Conservation (phyloP, 176 grass and related monocot species). For the Cocos nucifera region DNA sequence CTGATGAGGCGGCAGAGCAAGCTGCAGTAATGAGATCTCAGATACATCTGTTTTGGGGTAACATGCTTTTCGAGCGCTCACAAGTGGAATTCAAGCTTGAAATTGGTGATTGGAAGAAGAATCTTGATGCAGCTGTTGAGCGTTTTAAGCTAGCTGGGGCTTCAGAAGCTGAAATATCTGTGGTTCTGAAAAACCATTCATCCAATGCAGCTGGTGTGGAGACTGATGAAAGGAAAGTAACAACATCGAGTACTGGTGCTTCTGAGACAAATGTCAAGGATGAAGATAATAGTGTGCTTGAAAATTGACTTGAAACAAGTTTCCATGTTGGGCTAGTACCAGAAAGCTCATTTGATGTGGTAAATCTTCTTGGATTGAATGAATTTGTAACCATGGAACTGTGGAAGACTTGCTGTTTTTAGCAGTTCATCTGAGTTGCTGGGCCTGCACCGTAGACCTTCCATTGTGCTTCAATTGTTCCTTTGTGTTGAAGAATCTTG, state of each 20-base stretch:
- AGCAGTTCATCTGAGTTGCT: slow-evolving; percentile 1
- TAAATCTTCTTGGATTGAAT: no score
- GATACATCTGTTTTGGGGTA: slow-evolving; percentile 97
- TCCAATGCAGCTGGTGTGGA: slow-evolving; percentile 50
- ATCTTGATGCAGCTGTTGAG: slow-evolving; percentile 76
- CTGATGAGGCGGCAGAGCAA: slow-evolving; percentile 76
- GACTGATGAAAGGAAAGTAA: slow-evolving; percentile 44
- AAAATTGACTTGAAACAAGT: slow-evolving; percentile 27
- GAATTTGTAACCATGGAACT: not conserved
- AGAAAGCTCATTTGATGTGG: no score
- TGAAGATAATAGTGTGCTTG: slow-evolving; percentile 59
- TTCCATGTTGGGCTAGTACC: not conserved
- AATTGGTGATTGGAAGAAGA: slow-evolving; percentile 70
- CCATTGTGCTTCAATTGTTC: not conserved
- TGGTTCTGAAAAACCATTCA: slow-evolving; percentile 79
- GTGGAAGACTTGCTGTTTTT: not conserved
- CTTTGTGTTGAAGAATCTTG: slow-evolving; percentile 8
- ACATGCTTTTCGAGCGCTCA: slow-evolving; percentile 97
- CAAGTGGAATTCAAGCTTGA: slow-evolving; percentile 91
- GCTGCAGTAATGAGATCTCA: slow-evolving; percentile 86
- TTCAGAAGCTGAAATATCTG: slow-evolving; percentile 84
- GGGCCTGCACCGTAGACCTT: slow-evolving; percentile 1
- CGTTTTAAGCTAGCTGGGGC: slow-evolving; percentile 88
- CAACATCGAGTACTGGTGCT: slow-evolving; percentile 22
- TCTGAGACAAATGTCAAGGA: slow-evolving; percentile 29